These are phyloP conservation scores for Vitis hybrid DNA, from an alignment of 177 flowering plant genomes.

Conservation along the genomic window DNA sequence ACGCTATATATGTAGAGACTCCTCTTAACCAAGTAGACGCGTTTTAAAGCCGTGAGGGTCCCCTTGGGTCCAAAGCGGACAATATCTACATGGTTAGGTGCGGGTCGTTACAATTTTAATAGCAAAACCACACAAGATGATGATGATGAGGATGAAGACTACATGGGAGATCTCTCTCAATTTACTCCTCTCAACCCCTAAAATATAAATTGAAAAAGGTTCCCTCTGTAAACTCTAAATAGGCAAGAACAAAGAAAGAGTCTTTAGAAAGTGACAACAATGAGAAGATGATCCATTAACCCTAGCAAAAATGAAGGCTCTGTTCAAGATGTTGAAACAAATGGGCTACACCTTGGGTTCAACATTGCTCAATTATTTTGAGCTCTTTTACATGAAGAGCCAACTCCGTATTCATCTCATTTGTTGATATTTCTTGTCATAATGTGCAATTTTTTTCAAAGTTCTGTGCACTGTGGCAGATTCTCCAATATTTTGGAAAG, in stretches of 20 bases:
- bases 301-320: conserved; percentile 52
- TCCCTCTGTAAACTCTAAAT: conserved; percentile 9
- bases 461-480: too few species aligned
- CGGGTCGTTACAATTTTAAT: too few species aligned
- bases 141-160: conserved; percentile 65
- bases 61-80: too few species aligned
- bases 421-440: too few species aligned
- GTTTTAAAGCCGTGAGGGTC: too few species aligned
- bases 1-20: too few species aligned
- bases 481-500: too few species aligned
- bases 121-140: neutral
- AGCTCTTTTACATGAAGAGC: too few species aligned
- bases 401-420: too few species aligned
- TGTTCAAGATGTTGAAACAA: conserved; percentile 82
- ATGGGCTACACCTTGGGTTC: conserved; percentile 94
- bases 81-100: too few species aligned
- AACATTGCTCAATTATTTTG: conserved; percentile 24
- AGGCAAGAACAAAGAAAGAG: conserved; percentile 61
- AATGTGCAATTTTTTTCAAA: too few species aligned
- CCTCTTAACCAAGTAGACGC: too few species aligned
- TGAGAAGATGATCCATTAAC: conserved; percentile 74
- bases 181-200: conserved; percentile 45
- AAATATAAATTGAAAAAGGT: conserved; percentile 43
- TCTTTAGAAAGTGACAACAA: conserved; percentile 60
- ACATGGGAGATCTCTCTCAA: conserved; percentile 85